These are phyloP conservation scores for Helicocarpus griseus DNA, from an alignment of 2,329 filamentous ascomycete species.

Conservation along the genomic window DNA sequence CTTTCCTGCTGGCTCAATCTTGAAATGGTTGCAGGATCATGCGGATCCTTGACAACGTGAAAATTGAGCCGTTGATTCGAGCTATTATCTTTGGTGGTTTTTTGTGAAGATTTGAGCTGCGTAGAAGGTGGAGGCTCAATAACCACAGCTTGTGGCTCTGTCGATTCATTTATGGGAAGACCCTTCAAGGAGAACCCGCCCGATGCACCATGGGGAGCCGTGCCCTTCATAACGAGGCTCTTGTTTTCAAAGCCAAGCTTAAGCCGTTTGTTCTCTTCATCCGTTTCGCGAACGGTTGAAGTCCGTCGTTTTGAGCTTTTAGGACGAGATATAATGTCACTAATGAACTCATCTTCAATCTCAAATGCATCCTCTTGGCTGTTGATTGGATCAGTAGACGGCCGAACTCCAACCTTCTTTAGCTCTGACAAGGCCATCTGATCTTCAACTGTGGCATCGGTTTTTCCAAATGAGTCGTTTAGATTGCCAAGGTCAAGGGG, in stretches of 20 bases:
- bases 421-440: constrained; percentile 19
- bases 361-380: constrained; percentile 24
- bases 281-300: not conserved
- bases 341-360: constrained; percentile 23
- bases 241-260: constrained; percentile 1
- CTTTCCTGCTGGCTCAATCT: constrained; percentile 57
- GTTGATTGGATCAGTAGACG: constrained; percentile 15
- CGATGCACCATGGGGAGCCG: not conserved
- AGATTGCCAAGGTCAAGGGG: not conserved
- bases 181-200: no score
- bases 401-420: constrained; percentile 20
- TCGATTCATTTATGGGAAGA: not conserved
- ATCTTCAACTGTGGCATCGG: not conserved
- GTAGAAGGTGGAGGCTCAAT: constrained; percentile 13
- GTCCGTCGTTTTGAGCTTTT: constrained; percentile 13
- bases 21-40: constrained; percentile 52
- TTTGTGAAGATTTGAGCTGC: constrained; percentile 19
- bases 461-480: not conserved
- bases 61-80: constrained; percentile 49
- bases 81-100: constrained; percentile 20
- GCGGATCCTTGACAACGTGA: constrained; percentile 66
- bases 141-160: not conserved
- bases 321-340: constrained; percentile 17
- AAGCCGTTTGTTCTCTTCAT: constrained; percentile 6
- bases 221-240: not conserved